Conservation (phyloP, 2,329 filamentous ascomycete species). For the Cordyceps javanica region DNA sequence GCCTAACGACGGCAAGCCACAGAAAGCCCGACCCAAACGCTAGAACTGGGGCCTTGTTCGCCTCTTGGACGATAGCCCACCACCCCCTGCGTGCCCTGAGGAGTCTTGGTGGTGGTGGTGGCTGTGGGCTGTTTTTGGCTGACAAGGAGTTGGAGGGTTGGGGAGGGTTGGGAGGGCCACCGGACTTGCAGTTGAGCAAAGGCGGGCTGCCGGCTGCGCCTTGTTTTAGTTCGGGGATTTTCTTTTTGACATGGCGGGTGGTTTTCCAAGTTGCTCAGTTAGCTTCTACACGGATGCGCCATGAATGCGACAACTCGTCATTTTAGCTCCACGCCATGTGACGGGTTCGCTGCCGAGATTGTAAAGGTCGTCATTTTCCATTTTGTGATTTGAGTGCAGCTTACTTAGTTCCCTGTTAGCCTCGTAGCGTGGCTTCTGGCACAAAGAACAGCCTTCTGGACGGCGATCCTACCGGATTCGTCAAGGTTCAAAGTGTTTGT, state of each 20-base stretch:
- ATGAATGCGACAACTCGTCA: conserved; percentile 1
- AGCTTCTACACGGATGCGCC: not conserved
- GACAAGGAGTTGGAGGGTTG: not conserved
- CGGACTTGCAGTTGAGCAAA: not conserved
- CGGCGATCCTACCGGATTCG: conserved; percentile 4
- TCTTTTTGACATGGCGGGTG: not conserved
- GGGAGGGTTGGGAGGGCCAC: not conserved
- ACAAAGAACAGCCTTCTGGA: conserved; percentile 7
- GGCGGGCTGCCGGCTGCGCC: conserved; percentile 8
- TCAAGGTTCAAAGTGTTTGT: not conserved
- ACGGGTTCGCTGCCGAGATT: not conserved
- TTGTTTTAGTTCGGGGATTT: conserved; percentile 9
- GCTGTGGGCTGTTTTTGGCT: too few relatives aligned
- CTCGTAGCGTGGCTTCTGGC: not conserved
- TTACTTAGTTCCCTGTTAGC: not conserved
- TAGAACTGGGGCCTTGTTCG: not conserved
- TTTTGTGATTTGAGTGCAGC: not conserved
- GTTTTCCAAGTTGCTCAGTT: not conserved
- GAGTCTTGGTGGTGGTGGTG: not conserved
- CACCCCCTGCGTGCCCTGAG: not conserved
- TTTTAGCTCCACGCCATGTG: conserved; percentile 2
- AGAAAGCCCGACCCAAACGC: not conserved
- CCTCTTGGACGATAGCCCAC: not conserved
- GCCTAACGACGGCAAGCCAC: not conserved
- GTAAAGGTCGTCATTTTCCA: not conserved